Base-by-base conservation (phyloP, 257 asterid species). In the Prunella vulgaris region DNA sequence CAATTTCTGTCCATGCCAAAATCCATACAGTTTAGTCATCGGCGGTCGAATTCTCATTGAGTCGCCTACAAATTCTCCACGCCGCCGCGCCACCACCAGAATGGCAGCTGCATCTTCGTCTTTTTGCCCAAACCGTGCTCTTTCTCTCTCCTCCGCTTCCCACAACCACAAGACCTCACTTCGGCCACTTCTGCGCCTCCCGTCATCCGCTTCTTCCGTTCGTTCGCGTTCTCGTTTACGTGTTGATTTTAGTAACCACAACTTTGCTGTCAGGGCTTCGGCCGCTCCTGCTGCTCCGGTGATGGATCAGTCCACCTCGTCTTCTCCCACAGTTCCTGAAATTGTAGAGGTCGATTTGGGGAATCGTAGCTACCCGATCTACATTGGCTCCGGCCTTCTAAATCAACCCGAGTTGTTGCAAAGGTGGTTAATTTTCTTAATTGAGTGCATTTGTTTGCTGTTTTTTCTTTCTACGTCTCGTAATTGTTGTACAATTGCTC, bases 351-450 rank as follows among this genome's bases (percentile, higher is more conserved):
- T 94, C 37, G 92, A 89, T 86, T 84, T 94, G 86, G 97, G 99
- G 13, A 66, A 81, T 74, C 96, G 97, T 78, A 94, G 97, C 90
- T 94, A 94, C 80, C 99, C 97, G 61, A 94, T 91, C 83, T 94
- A 94, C 74, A 94, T 94, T 14, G 99, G 97, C 13, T 69, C 99
- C 38, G 95, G 97, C n/a, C 93, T 94, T 64, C 92, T 94, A 40
- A 75, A 83, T 82, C 92, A 81, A 69, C 90, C 95, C 3, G 84
- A 91, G 62, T 85, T 94, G 77, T 93, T 94, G 15, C 99, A 94
- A 24, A 85, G 92, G 99, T 94, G 56, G 51, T 27, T 69, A 2
- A 12, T 28, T 48, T 63, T 30, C 49, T 27, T 25, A 15, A 44
- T 20, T 66, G 18, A 15, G 7, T 44, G 51, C 69, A 27, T 18